Evolutionary conservation across 345 rosid species (phyloP).

Genomic region (Isatis tinctoria): DNA sequence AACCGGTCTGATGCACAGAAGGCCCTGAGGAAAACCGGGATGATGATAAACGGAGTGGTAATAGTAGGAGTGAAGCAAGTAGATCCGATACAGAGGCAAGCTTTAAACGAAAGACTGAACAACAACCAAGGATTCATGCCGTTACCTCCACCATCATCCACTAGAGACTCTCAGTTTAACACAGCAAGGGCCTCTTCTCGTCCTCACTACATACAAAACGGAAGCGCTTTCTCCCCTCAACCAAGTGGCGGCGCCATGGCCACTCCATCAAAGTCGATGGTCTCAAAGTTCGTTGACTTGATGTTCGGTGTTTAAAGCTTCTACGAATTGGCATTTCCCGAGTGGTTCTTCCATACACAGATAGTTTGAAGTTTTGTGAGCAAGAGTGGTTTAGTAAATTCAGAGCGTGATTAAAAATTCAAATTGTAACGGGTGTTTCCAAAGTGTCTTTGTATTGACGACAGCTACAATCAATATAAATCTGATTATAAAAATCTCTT

Average conservation of each 20-base stretch:
- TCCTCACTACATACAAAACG: constrained; percentile 62
- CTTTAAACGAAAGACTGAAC: constrained; percentile 65
- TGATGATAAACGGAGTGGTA: constrained; percentile 77
- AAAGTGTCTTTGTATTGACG: constrained; percentile 16
- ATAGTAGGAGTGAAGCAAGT: constrained; percentile 88
- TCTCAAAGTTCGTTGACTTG: constrained; percentile 71
- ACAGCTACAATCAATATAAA: constrained; percentile 23
- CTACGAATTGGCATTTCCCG: background rate
- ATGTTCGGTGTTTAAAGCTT: constrained; percentile 58
- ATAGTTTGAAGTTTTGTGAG: background rate
- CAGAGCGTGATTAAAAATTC: constrained; percentile 14
- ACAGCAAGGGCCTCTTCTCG: constrained; percentile 39
- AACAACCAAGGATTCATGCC: constrained; percentile 86
- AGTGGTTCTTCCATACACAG: background rate
- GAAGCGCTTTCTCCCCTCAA: constrained; percentile 51
- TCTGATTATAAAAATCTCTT: background rate
- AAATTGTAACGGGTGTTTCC: background rate
- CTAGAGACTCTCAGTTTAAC: constrained; percentile 42
- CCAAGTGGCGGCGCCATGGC: constrained; percentile 66
- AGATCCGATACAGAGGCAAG: constrained; percentile 76
- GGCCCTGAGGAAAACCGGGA: constrained; percentile 83
- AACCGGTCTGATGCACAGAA: constrained; percentile 84
- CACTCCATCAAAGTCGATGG: constrained; percentile 74
- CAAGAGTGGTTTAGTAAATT: constrained; percentile 18
- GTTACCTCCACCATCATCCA: constrained; percentile 50